A percentile compares a stretch with the other conserved stretches of the same genome.
These are phyloP conservation scores for Umbelopsis sp. DNA, from an alignment of 192 early-diverging fungal species.

Conservation along the genomic window DNA sequence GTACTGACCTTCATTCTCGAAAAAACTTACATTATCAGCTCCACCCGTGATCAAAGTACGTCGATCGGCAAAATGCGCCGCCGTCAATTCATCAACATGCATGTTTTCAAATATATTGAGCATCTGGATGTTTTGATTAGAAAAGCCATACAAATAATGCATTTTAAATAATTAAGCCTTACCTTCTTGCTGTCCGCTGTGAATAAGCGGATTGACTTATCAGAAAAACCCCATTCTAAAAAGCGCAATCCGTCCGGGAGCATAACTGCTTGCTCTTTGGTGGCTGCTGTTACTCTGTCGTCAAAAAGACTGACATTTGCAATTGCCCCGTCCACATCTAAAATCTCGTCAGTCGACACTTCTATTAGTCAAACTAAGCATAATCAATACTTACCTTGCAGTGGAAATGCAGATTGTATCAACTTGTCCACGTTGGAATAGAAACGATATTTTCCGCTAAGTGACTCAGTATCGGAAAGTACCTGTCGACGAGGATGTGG, in stretches of 20 bases:
- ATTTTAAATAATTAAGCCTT: background rate
- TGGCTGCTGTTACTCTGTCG: constrained; percentile 43
- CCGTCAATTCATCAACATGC: constrained; percentile 61
- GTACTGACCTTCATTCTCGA: background rate
- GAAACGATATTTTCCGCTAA: constrained; percentile 48
- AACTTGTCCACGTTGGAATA: constrained; percentile 52
- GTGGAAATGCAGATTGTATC: constrained; percentile 53
- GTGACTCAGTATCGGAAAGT: constrained; percentile 40
- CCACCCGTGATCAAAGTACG: constrained; percentile 64
- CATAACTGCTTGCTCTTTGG: constrained; percentile 46
- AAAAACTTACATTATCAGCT: constrained; percentile 47
- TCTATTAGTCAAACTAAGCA: background rate
- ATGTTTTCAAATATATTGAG: constrained; percentile 63
- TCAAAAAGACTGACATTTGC: constrained; percentile 52
- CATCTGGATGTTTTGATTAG: constrained; percentile 27
- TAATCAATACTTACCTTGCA: constrained; percentile 44
- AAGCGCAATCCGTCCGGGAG: constrained; percentile 50
- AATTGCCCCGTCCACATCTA: constrained; percentile 57
- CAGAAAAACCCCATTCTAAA: constrained; percentile 68
- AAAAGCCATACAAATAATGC: background rate
- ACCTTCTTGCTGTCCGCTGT: constrained; percentile 55
- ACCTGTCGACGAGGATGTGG: constrained; percentile 72
- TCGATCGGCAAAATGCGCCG: constrained; percentile 60
- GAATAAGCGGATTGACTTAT: constrained; percentile 60
- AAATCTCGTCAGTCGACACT: background rate